phyloP scores from a whole-genome alignment of 495 filamentous ascomycete species.

The Podospora anserina region DNA sequence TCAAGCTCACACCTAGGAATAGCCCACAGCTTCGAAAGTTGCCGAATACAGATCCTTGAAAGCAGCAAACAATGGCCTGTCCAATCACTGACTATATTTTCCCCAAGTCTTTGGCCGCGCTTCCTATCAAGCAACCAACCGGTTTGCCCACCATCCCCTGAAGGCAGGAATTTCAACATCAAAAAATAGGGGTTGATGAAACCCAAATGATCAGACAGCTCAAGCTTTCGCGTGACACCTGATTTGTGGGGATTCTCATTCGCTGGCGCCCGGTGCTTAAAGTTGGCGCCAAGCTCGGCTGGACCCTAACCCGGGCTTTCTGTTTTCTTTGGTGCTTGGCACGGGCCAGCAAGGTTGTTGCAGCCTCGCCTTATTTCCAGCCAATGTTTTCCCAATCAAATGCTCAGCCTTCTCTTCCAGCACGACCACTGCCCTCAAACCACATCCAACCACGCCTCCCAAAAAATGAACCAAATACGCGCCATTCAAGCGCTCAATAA shows the following conservation, averaged over 20 bases:
- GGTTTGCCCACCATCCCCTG: not conserved
- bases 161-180: not conserved
- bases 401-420: constrained; percentile 14
- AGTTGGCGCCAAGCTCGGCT: not conserved
- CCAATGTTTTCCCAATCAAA: not conserved
- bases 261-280: not conserved
- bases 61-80: not conserved
- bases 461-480: constrained; percentile 83
- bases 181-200: not conserved
- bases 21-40: not conserved
- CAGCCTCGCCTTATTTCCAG: constrained; percentile 6
- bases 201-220: not conserved
- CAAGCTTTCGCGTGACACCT: not conserved
- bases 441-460: not conserved
- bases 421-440: not conserved
- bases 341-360: not conserved
- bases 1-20: not conserved
- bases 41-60: not conserved
- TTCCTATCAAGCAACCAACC: not conserved
- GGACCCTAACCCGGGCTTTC: not conserved
- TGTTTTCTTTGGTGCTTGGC: constrained; percentile 12
- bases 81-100: not conserved
- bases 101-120: not conserved
- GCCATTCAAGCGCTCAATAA: constrained; percentile 91
- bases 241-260: not conserved